These are phyloP conservation scores for Pythium plurisporium DNA, from an alignment of 352 stramenopile species.

Conservation along the genomic window DNA sequence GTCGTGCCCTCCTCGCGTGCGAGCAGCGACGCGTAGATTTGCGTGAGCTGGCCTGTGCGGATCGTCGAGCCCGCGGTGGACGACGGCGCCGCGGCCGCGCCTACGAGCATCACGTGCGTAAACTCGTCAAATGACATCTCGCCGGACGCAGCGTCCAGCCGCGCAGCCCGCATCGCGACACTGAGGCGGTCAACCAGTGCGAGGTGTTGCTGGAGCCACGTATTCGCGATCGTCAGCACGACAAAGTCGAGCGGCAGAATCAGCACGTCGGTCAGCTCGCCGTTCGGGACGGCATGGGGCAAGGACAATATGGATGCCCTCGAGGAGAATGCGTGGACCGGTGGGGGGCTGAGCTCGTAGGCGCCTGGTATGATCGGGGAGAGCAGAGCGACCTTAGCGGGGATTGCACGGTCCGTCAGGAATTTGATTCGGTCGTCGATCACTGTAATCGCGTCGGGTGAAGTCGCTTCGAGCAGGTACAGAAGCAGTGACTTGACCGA, in stretches of 20 bases:
- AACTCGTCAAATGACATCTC: conserved; percentile 37
- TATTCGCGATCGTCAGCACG: conserved; percentile 24
- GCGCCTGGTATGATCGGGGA: conserved; percentile 24
- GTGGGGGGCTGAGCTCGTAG: conserved; percentile 30
- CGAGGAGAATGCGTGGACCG: too few species aligned
- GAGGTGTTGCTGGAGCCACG: conserved; percentile 29
- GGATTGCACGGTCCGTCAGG: conserved; percentile 18
- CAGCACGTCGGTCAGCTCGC: conserved; percentile 25
- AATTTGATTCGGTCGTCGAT: conserved; percentile 20
- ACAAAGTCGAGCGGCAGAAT: conserved; percentile 36
- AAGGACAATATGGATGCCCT: too few species aligned
- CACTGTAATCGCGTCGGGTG: conserved; percentile 3
- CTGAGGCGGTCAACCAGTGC: conserved; percentile 22
- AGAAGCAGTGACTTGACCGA: conserved; percentile 33
- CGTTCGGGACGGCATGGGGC: conserved; percentile 24
- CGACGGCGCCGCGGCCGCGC: conserved; percentile 7
- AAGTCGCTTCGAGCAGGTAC: conserved; percentile 24
- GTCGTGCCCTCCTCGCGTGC: too few species aligned
- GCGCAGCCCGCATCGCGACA: conserved; percentile 26
- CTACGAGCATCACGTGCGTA: conserved; percentile 29
- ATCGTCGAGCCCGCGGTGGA: background rate
- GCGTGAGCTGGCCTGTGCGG: conserved; percentile 21
- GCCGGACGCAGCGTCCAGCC: conserved; percentile 3
- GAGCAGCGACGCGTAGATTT: conserved; percentile 26
- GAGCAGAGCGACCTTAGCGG: conserved; percentile 27